A percentile compares a stretch with the other conserved stretches of the same genome.
Conservation (phyloP, 768 basidiomycete genomes). For the Lactarius evosmus region DNA sequence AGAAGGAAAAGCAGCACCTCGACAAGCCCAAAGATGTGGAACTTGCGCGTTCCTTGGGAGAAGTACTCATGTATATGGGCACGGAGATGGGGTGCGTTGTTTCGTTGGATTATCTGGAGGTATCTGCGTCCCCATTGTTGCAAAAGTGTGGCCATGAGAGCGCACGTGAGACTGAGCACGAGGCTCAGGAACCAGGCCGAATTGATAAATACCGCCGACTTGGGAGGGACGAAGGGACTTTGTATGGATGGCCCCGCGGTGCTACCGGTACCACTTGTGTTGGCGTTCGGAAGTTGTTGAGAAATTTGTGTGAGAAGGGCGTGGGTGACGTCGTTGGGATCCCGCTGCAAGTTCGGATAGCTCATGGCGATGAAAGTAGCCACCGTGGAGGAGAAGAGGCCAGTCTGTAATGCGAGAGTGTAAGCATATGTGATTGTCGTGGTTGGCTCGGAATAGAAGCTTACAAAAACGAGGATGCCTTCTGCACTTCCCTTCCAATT, state of each 20-base stretch:
- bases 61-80: background rate
- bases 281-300: slow-evolving; percentile 2
- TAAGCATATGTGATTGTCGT: background rate
- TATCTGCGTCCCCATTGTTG: slow-evolving; percentile 20
- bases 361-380: background rate
- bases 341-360: background rate
- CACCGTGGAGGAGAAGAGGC: slow-evolving; percentile 16
- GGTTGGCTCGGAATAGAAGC: background rate
- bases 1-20: background rate
- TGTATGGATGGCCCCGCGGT: background rate
- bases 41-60: background rate
- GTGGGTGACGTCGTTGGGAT: slow-evolving; percentile 10
- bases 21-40: background rate
- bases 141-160: slow-evolving; percentile 10
- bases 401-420: background rate
- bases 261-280: background rate
- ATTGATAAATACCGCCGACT: slow-evolving; percentile 2
- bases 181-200: slow-evolving; percentile 16
- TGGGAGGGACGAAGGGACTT: background rate
- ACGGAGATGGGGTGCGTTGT: background rate
- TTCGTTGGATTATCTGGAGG: background rate
- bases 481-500: slow-evolving; percentile 17
- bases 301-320: slow-evolving; percentile 18
- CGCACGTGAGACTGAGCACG: background rate
- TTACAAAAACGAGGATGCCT: slow-evolving; percentile 14